Evolutionary conservation across 257 asterid genomes (phyloP), one percentile per base, ranked within the genome.

Genomic region (Cruciata laevipes): DNA sequence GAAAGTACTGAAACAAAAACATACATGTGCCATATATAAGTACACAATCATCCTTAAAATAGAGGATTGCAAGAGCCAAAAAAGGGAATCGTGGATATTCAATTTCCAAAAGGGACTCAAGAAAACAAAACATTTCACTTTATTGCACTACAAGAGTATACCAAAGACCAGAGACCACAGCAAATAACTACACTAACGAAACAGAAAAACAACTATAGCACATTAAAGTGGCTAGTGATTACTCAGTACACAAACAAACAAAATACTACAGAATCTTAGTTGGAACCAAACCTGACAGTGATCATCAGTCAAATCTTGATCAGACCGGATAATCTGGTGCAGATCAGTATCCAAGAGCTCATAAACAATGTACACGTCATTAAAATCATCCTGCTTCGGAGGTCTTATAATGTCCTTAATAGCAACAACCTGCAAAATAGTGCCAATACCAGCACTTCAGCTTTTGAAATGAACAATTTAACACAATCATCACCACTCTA

Each of bases 301-400:
- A 79, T 94, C 97, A 75, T 94, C 97, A 44, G 95, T 80, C 80
- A 90, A 70, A 35, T 70, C 66, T 72, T 94, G 97, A 83, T 71
- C 87, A 79, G 97, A 90, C 73, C 94, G 89, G 73, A 88, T 88
- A 73, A 94, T 94, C 83, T 90, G 97, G 78, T 88, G 96, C 76
- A 94, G 97, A 84, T 94, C 97, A 51, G 96, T 94, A 81, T 94
- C 97, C 99, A 94, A 88, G 40, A 94, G 87, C 70, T 94, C 99
- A 78, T 77, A 87, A 27, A 94, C 95, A 65, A 85, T 94, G 85
- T 94, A 94, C 68, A 94, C 99, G 65, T 94, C 99, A 76, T 88
- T 94, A 81, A 94, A 94, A 79, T 87, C 90, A 79, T 94, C 96
- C 78, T 80, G 90, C 56, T 72, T 87, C 23, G 99, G 99, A 58